Evolutionary conservation across 1,284 basidiomycete genomes (phyloP), one percentile per base, ranked within the genome.

Genomic region (Cutaneotrichosporon daszewskae): DNA sequence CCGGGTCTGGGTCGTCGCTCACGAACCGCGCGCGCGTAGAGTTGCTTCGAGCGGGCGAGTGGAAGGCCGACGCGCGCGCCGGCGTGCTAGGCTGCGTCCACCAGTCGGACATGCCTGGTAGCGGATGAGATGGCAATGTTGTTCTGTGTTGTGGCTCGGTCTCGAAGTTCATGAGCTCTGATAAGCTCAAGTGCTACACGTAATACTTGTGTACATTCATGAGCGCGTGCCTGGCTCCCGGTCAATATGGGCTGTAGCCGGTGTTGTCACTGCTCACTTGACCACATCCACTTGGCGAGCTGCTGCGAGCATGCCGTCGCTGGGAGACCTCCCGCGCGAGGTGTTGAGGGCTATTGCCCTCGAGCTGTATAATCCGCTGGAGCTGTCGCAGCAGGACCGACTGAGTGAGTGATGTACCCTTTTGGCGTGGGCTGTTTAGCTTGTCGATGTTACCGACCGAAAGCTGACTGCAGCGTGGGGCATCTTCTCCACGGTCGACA

Each of bases 401-500:
- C 49, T 64, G 24, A 59, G 64, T 66, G 42, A 43, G 62, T 60
- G n/a, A n/a, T n/a, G n/a, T n/a, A n/a, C n/a, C n/a, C n/a, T n/a
- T n/a, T n/a, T n/a, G n/a, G n/a, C n/a, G n/a, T n/a, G n/a, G 12
- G 10, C 31, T 18, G 16, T 3, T 32, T 16, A 17, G 4, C 34
- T 24, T 35, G 2, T 4, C 22, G n/a, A n/a, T n/a, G n/a, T n/a
- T n/a, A n/a, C n/a, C n/a, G n/a, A n/a, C n/a, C n/a, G n/a, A n/a
- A n/a, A n/a, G 31, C n/a, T 32, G 6, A 32, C 37, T 22, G 3
- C 42, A 66, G 62, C 63, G 54, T 64, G 63, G 60, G 55, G 60
- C 36, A 59, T 64, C 32, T 61, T 68, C 57, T 66, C 60, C 3
- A 65, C 64, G 0, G 63, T 67, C 16, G 60, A 64, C 40, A 64